Percentiles rank a stretch among this genome's conserved stretches.
phyloP scores from a whole-genome alignment of 345 rosid species.

The Zanthoxylum bungeanum region DNA sequence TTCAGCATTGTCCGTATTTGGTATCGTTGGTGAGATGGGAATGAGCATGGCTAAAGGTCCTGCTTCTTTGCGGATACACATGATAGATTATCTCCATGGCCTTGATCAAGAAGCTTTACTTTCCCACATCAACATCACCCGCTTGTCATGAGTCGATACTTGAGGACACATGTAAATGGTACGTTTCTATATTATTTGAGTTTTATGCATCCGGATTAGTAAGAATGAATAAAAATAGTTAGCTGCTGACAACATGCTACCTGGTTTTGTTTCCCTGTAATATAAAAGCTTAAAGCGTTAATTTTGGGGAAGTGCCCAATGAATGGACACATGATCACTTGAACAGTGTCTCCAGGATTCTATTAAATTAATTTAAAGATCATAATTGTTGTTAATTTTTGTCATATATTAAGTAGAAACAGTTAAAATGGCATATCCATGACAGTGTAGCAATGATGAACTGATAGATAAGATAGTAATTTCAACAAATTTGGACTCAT shows the following conservation, averaged over 20 bases:
- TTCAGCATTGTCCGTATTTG: conserved; percentile 73
- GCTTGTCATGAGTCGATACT: conserved; percentile 15
- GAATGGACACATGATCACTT: neutral
- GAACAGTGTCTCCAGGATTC: neutral
- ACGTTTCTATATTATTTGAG: neutral
- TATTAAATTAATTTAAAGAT: neutral
- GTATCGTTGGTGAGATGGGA: conserved; percentile 85
- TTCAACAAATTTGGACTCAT: neutral
- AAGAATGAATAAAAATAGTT: neutral
- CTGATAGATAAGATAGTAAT: neutral
- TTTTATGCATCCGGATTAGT: neutral
- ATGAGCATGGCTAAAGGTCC: conserved; percentile 76
- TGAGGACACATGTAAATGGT: conserved; percentile 5
- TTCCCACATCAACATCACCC: conserved; percentile 40
- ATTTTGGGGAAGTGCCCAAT: neutral
- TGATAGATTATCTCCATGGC: conserved; percentile 71
- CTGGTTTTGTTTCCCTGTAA: neutral
- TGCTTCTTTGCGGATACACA: conserved; percentile 72
- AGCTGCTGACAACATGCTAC: neutral
- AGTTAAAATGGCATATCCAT: neutral
- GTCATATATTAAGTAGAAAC: neutral
- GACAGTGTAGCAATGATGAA: neutral
- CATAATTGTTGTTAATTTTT: neutral
- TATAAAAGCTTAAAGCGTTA: neutral
- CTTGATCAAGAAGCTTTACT: conserved; percentile 53